Conservation (phyloP, 2,329 filamentous ascomycete species). For the Aspergillus viridinutans region DNA sequence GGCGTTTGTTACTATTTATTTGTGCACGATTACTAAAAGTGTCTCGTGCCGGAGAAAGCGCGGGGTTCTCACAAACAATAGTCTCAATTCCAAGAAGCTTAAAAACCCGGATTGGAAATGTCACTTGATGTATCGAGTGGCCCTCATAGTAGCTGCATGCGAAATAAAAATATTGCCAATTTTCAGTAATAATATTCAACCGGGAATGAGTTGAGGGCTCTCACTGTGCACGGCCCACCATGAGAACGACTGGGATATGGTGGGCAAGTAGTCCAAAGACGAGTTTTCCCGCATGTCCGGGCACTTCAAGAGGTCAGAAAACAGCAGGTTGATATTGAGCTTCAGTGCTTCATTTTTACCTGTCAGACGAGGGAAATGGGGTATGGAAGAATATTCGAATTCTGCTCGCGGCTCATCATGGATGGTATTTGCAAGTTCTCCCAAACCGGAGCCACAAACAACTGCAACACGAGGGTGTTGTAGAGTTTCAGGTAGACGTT, state of each 20-base stretch:
- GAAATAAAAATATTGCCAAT: constrained; percentile 1
- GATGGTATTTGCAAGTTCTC: constrained; percentile 56
- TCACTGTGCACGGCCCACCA: constrained; percentile 63
- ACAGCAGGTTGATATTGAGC: background rate
- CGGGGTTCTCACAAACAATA: constrained; percentile 47
- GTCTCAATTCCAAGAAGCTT: constrained; percentile 58
- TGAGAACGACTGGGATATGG: constrained; percentile 55
- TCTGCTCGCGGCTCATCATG: constrained; percentile 48
- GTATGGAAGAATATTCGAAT: constrained; percentile 56
- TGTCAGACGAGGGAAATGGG: constrained; percentile 58
- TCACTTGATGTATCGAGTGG: constrained; percentile 58
- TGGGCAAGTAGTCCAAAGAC: constrained; percentile 58
- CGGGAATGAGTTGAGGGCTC: constrained; percentile 18
- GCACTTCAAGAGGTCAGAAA: constrained; percentile 34
- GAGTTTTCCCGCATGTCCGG: constrained; percentile 61
- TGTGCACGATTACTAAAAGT: background rate
- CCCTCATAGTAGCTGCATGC: constrained; percentile 61
- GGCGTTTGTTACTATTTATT: constrained; percentile 57
- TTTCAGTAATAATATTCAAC: background rate
- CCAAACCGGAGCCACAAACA: constrained; percentile 62
- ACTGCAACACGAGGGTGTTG: constrained; percentile 57
- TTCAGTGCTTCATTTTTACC: constrained; percentile 39
- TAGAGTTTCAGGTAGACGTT: constrained; percentile 47
- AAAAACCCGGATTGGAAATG: constrained; percentile 62
- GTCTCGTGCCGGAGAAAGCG: background rate